Base-by-base conservation (phyloP, 1,284 basidiomycete genomes). In the Mycena sp. region DNA sequence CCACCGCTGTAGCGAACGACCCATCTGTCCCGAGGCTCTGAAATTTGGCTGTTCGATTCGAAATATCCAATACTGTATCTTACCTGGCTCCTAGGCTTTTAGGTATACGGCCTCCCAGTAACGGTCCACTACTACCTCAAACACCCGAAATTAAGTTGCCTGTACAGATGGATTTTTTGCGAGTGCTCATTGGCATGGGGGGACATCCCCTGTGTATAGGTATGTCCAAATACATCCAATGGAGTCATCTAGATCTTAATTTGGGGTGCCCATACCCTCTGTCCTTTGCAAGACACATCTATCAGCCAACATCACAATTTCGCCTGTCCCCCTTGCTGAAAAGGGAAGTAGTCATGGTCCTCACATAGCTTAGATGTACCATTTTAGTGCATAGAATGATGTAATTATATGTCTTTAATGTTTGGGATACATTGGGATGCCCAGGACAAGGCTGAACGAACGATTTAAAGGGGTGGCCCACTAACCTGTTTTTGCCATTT, bases 401-500 rank as follows among this genome's bases (percentile, higher is more conserved):
- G 44, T 45, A 26, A 45, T 45, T 45, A 45, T 45, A 45, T 45
- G 44, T 45, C 19, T 26, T 19, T 25, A 45, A 45, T 45, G 25
- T 21, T 45, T 45, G 44, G 44, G 44, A 26, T 26, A 25, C 44
- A 45, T 25, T 45, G 25, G 23, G 44, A 45, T 26, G 16, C 25
- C 44, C 23, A 45, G 44, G 19, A 45, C 23, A 25, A 40, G 16
- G 50, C 25, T 26, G 50, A 40, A 52, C 10, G 16, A 52, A 41
- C 26, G 25, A 51, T 51, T 37, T 40, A 51, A 35, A 51, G 32
- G 49, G 49, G 35, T 52, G 50, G 50, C 38, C 38, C 37, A 40
- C 37, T 52, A 52, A 52, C 37, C 50, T 37, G 35, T 52, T 41
- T 41, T 52, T 28, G 50, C 50, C 23, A 28, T 40, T 52, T 52